These are phyloP conservation scores for Diutina ranongensis DNA, from an alignment of 1,139 yeast species.

Conservation along the genomic window DNA sequence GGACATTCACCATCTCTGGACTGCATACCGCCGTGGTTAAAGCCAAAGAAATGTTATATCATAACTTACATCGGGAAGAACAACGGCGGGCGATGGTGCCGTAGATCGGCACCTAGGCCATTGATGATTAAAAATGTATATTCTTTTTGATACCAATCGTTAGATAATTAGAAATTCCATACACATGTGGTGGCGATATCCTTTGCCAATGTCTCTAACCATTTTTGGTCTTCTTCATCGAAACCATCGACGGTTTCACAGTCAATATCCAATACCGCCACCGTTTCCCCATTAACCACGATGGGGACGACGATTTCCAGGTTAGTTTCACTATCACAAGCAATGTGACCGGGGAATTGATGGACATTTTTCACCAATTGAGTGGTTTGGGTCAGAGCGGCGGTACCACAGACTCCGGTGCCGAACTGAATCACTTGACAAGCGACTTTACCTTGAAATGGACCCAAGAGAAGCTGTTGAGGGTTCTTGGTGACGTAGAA, in stretches of 20 bases:
- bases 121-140: too few species aligned
- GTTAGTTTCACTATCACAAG: conserved; percentile 91
- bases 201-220: conserved; percentile 48
- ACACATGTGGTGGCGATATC: conserved; percentile 40
- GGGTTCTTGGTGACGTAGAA: conserved; percentile 49
- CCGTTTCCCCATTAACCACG: conserved; percentile 24
- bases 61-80: conserved; percentile 70
- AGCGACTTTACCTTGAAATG: conserved; percentile 95
- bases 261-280: conserved; percentile 84
- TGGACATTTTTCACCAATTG: conserved; percentile 73
- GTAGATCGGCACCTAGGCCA: neutral
- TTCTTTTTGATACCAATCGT: too few species aligned
- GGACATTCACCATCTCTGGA: conserved; percentile 69
- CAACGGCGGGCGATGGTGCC: conserved; percentile 37
- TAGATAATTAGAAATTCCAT: conserved; percentile 13
- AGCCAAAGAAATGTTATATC: conserved; percentile 57
- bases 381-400: conserved; percentile 46
- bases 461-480: conserved; percentile 61
- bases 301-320: conserved; percentile 93
- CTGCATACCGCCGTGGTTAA: conserved; percentile 51
- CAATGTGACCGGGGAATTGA: conserved; percentile 83
- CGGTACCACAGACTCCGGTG: conserved; percentile 85
- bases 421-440: conserved; percentile 76
- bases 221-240: conserved; percentile 44
- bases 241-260: conserved; percentile 58